A percentile compares a stretch with the other conserved stretches of the same genome.
Conservation (phyloP, 805 yeast species). For the Sugiyamaella americana region DNA sequence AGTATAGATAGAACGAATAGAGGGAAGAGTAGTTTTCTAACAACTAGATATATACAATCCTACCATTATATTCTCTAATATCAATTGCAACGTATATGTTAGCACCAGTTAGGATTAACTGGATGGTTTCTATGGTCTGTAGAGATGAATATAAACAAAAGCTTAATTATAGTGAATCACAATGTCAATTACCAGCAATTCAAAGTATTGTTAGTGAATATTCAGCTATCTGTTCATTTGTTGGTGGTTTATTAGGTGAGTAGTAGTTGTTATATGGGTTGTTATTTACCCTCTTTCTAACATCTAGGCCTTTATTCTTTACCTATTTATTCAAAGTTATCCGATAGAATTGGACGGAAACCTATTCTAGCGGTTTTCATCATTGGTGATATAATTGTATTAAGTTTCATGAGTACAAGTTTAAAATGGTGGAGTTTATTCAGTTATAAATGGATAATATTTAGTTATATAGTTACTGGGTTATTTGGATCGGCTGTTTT, state of each 20-base stretch:
- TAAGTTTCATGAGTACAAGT: constrained; percentile 7
- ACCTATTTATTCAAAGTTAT: constrained; percentile 11
- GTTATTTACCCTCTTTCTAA: no score
- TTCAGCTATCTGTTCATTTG: constrained; percentile 13
- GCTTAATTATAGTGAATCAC: constrained; percentile 9
- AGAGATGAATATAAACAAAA: constrained; percentile 4
- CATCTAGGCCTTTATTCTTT: constrained; percentile 12
- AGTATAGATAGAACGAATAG: no score
- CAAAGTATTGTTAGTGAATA: constrained; percentile 13
- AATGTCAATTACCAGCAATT: constrained; percentile 14
- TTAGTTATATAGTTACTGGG: constrained; percentile 11
- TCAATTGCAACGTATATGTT: constrained; percentile 5
- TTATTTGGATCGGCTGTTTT: constrained; percentile 11
- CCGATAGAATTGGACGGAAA: constrained; percentile 15
- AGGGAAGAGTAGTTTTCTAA: no score
- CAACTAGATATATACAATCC: constrained; percentile 1
- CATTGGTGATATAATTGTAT: constrained; percentile 9
- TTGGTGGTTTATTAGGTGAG: constrained; percentile 12
- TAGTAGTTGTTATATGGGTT: no score
- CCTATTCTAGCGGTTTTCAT: constrained; percentile 11
- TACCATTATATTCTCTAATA: constrained; percentile 5
- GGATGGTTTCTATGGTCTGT: constrained; percentile 18
- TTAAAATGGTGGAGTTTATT: constrained; percentile 5
- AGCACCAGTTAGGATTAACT: constrained; percentile 15
- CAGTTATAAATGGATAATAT: constrained; percentile 7